These are phyloP conservation scores for Ophiosphaerella herpotricha DNA, from an alignment of 2,329 filamentous ascomycete species.

Conservation along the genomic window DNA sequence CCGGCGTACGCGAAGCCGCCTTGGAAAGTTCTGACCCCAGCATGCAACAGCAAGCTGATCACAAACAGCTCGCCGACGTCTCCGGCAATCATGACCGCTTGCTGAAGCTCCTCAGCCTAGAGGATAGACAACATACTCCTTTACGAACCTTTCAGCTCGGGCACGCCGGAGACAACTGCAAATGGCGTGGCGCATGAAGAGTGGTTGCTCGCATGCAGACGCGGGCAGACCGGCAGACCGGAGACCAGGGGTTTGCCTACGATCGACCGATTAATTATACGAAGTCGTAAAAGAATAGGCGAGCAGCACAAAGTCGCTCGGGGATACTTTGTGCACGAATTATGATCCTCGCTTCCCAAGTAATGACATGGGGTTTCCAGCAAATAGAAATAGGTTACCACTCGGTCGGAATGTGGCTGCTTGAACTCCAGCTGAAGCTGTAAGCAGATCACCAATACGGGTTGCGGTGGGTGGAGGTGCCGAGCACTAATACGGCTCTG, in stretches of 20 bases:
- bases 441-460: not conserved
- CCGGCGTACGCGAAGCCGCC: not conserved
- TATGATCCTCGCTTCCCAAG: not conserved
- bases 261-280: not conserved
- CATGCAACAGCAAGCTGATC: not conserved
- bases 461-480: not conserved
- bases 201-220: not conserved
- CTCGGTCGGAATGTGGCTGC: not conserved
- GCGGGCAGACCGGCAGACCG: not conserved
- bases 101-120: not conserved
- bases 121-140: not conserved
- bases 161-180: not conserved
- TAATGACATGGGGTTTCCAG: not conserved
- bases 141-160: not conserved
- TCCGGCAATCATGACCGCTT: not conserved
- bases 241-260: not conserved
- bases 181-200: not conserved
- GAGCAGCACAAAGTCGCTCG: not conserved
- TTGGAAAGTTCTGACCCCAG: not conserved
- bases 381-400: not conserved
- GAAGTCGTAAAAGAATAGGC: not conserved
- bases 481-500: no score
- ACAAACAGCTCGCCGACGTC: not conserved
- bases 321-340: not conserved
- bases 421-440: not conserved